phyloP scores from a whole-genome alignment of 1,284 basidiomycete species.

The Ceratobasidium sp. region DNA sequence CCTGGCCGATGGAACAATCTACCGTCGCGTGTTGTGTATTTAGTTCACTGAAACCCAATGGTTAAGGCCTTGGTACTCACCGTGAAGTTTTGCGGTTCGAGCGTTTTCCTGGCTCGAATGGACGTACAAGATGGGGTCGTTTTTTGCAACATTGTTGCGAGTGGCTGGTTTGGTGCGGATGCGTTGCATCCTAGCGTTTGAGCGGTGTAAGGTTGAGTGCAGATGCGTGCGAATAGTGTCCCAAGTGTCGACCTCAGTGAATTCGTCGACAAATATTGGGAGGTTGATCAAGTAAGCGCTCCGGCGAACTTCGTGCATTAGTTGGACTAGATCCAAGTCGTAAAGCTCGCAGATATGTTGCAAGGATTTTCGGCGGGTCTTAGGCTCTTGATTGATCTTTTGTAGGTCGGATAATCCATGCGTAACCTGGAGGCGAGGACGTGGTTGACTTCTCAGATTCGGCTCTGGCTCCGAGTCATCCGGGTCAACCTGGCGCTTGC shows the following conservation, averaged over 20 bases:
- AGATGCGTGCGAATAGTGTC: neutral
- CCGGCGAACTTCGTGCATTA: neutral
- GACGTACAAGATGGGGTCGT: neutral
- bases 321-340: neutral
- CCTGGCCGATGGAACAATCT: conserved; percentile 5
- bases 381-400: neutral
- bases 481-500: neutral
- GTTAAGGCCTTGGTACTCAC: neutral
- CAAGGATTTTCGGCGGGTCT: neutral
- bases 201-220: neutral
- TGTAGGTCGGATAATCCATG: conserved; percentile 1
- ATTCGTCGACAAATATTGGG: neutral
- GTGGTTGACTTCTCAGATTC: neutral
- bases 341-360: neutral
- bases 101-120: neutral
- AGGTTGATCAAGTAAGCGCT: neutral
- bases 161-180: neutral
- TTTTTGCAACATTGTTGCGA: neutral
- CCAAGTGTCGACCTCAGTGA: neutral
- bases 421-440: neutral
- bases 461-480: neutral
- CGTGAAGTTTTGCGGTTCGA: conserved; percentile 1
- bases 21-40: too few species aligned
- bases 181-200: neutral
- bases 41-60: neutral